Conservation (phyloP, 495 filamentous ascomycete genomes). For the Xylaria palmicola region DNA sequence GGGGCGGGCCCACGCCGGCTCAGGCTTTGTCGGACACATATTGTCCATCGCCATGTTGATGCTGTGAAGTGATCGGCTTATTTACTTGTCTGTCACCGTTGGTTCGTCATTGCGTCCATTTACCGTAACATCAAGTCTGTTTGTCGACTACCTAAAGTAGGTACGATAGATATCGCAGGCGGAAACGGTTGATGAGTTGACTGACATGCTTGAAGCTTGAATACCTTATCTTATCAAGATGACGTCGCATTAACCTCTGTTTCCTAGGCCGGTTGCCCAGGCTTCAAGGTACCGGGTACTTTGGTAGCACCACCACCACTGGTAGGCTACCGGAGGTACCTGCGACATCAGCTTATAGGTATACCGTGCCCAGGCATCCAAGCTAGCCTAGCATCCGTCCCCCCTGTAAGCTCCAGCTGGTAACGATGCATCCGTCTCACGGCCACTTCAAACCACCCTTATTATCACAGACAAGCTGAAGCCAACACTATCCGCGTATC, state of each 20-base stretch:
- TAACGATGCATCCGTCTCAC: constrained; percentile 22
- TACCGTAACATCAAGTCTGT: not conserved
- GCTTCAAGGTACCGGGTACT: not conserved
- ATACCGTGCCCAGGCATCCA: too few relatives aligned
- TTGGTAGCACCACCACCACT: not conserved
- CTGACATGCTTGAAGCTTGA: not conserved
- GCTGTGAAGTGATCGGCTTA: not conserved
- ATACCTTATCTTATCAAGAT: constrained; percentile 29
- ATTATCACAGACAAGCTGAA: constrained; percentile 16
- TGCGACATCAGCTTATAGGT: too few relatives aligned
- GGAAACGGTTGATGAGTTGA: not conserved
- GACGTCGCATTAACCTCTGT: constrained; percentile 15
- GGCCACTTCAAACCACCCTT: constrained; percentile 9
- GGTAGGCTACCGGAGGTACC: constrained; percentile 8
- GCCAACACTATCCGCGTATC: too few relatives aligned
- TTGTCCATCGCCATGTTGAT: constrained; percentile 35
- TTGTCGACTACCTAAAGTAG: not conserved
- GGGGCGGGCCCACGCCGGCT: constrained; percentile 41
- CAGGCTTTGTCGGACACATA: constrained; percentile 43
- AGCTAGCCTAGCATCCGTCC: not conserved
- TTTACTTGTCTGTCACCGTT: not conserved
- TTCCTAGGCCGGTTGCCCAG: not conserved
- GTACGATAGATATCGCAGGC: too few relatives aligned
- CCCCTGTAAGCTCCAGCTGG: constrained; percentile 14
- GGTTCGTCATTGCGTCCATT: not conserved